phyloP scores from a whole-genome alignment of 257 asterid genomes.

The Eucommia ulmoides region DNA sequence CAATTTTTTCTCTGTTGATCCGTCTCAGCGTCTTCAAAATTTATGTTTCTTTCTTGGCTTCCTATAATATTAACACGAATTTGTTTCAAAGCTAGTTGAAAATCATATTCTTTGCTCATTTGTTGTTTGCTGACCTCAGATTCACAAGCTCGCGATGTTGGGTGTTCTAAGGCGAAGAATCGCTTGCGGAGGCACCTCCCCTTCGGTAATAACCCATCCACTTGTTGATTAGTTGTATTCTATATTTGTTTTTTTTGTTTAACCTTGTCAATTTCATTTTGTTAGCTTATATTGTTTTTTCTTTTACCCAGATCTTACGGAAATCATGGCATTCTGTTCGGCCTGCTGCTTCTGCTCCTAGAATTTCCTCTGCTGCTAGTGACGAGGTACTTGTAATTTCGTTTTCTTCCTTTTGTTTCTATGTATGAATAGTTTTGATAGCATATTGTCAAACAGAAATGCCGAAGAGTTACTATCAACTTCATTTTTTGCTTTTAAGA shows the following conservation, averaged over 20 bases:
- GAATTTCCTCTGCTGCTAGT: constrained; percentile 20
- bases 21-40: too few species aligned
- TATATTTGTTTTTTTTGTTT: not conserved
- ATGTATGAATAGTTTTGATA: not conserved
- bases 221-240: not conserved
- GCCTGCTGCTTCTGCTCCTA: constrained; percentile 27
- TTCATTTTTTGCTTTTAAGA: not conserved
- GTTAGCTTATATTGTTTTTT: not conserved
- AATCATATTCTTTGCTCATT: too few species aligned
- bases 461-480: not conserved
- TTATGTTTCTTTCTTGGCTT: too few species aligned
- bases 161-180: constrained; percentile 82
- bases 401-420: not conserved
- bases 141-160: constrained; percentile 53
- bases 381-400: constrained; percentile 40
- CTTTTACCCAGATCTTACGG: constrained; percentile 33
- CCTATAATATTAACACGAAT: too few species aligned
- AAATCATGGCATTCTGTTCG: constrained; percentile 33
- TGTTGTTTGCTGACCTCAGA: too few species aligned
- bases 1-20: too few species aligned
- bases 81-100: too few species aligned
- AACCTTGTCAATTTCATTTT: not conserved
- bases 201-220: constrained; percentile 24
- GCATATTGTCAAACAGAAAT: not conserved
- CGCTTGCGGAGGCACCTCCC: constrained; percentile 51